phyloP scores from a whole-genome alignment of 441 rosid genomes.

The Populus hybrid region DNA sequence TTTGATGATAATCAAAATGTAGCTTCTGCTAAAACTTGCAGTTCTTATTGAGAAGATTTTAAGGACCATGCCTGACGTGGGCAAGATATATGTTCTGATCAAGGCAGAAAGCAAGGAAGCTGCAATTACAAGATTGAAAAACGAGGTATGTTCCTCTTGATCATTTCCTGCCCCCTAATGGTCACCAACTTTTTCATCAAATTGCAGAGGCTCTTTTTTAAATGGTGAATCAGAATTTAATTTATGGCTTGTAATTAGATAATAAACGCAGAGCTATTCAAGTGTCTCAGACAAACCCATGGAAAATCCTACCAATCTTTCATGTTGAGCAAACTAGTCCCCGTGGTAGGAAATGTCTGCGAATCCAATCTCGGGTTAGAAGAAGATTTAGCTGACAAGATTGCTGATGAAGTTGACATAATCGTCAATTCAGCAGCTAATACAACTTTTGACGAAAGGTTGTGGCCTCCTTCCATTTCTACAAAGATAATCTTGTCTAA shows the following conservation, averaged over 20 bases:
- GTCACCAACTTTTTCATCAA: not conserved
- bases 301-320: slow-evolving; percentile 73
- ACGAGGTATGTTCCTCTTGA: slow-evolving; percentile 49
- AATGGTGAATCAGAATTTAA: slow-evolving; percentile 9
- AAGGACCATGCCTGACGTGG: slow-evolving; percentile 77
- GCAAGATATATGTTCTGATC: slow-evolving; percentile 78
- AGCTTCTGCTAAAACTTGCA: slow-evolving; percentile 21
- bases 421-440: slow-evolving; percentile 89
- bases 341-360: slow-evolving; percentile 75
- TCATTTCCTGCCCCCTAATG: not conserved
- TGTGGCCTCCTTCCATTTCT: not conserved
- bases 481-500: not conserved
- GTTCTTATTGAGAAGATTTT: slow-evolving; percentile 88
- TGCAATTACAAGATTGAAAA: slow-evolving; percentile 63
- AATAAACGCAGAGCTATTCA: slow-evolving; percentile 74
- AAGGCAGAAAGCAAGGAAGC: slow-evolving; percentile 73
- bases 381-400: slow-evolving; percentile 46
- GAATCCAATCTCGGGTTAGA: slow-evolving; percentile 64
- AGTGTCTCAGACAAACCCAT: slow-evolving; percentile 56
- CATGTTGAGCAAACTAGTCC: slow-evolving; percentile 76
- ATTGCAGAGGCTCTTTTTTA: not conserved
- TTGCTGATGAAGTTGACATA: slow-evolving; percentile 63
- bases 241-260: slow-evolving; percentile 42
- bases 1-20: not conserved
- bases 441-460: slow-evolving; percentile 93